Evolutionary conservation across 495 filamentous ascomycete species (phyloP).

Genomic region (Penicillium canescens): DNA sequence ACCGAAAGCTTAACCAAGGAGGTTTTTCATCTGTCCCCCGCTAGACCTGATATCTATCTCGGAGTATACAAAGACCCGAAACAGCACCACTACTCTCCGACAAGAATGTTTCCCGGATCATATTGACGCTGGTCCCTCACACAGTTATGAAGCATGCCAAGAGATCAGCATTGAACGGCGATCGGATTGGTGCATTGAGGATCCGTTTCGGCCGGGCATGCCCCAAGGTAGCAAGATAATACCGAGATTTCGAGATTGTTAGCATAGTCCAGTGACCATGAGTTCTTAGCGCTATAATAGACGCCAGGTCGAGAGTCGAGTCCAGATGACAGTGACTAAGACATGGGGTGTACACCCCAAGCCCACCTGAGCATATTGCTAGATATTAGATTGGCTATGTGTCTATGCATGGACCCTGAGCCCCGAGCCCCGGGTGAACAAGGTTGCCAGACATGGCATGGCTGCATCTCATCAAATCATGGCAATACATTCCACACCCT

Average conservation of each 20-base stretch:
- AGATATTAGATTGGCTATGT: too few species aligned
- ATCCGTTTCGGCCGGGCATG: neutral
- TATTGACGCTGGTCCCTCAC: neutral
- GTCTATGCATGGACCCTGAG: neutral
- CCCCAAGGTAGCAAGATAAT: too few species aligned
- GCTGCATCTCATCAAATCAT: constrained; percentile 1
- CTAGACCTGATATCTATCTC: neutral
- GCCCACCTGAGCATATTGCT: too few species aligned
- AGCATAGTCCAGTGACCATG: too few species aligned
- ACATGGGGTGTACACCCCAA: too few species aligned
- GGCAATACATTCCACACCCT: neutral
- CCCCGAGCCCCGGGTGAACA: neutral
- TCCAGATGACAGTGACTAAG: too few species aligned
- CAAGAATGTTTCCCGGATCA: neutral
- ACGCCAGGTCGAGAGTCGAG: too few species aligned
- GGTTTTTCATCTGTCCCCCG: too few species aligned
- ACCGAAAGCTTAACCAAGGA: neutral
- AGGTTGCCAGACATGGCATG: neutral
- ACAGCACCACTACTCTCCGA: neutral
- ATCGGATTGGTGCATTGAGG: neutral
- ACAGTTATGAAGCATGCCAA: constrained; percentile 1
- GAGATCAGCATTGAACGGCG: constrained; percentile 4
- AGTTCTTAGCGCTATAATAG: too few species aligned
- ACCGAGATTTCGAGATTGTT: neutral
- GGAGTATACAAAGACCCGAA: neutral